Evolutionary conservation across 1,284 basidiomycete genomes (phyloP).

Genomic region (Kalmanozyma brasiliensis): DNA sequence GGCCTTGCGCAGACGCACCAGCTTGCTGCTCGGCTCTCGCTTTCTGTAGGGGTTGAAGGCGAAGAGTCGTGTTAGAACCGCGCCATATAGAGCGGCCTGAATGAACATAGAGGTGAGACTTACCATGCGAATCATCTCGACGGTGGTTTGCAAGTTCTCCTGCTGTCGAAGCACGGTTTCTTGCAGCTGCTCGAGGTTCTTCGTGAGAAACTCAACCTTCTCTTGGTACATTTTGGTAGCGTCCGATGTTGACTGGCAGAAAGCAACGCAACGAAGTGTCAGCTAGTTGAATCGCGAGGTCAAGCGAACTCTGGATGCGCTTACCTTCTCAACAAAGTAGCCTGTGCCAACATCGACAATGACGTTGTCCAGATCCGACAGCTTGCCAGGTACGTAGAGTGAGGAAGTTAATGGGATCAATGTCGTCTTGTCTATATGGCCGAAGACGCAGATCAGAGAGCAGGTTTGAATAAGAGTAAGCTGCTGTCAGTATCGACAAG

Average conservation of each 20-base stretch:
- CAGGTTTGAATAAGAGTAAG: background rate
- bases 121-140: conserved; percentile 63
- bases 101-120: too few species aligned
- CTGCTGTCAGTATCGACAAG: background rate
- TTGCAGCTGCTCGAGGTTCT: conserved; percentile 64
- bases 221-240: conserved; percentile 61
- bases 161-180: conserved; percentile 64
- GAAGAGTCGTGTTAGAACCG: too few species aligned
- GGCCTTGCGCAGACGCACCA: conserved; percentile 15
- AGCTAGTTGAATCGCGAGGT: too few species aligned
- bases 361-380: conserved; percentile 84
- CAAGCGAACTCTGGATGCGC: too few species aligned
- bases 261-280: background rate
- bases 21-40: conserved; percentile 41
- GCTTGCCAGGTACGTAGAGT: conserved; percentile 91
- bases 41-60: conserved; percentile 33
- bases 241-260: conserved; percentile 49
- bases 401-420: conserved; percentile 93
- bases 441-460: too few species aligned
- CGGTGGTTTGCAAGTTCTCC: conserved; percentile 63
- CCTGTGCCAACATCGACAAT: conserved; percentile 96
- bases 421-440: conserved; percentile 80
- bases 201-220: conserved; percentile 60
- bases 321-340: conserved; percentile 93
- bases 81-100: too few species aligned